These are phyloP conservation scores for Pseudogymnoascus sp. DNA, from an alignment of 2,329 filamentous ascomycete species.

Conservation along the genomic window DNA sequence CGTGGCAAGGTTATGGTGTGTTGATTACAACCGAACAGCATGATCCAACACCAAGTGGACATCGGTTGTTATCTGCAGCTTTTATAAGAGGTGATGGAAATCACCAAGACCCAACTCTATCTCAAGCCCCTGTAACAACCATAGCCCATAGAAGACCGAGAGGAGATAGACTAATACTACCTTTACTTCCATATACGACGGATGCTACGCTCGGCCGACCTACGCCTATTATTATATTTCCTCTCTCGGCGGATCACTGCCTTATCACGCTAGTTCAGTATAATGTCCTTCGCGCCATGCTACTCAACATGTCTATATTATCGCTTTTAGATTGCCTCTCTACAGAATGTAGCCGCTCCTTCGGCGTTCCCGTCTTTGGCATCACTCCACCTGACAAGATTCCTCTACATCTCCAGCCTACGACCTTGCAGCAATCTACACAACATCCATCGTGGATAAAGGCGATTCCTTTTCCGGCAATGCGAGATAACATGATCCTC, in stretches of 20 bases:
- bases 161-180: background rate
- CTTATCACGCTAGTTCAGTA: slow-evolving; percentile 14
- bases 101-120: background rate
- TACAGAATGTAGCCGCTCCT: slow-evolving; percentile 5
- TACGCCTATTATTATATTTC: slow-evolving; percentile 10
- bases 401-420: slow-evolving; percentile 12
- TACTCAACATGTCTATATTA: slow-evolving; percentile 15
- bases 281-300: slow-evolving; percentile 16
- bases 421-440: slow-evolving; percentile 12
- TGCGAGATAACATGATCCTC: slow-evolving; percentile 16
- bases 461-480: slow-evolving; percentile 10
- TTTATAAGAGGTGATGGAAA: background rate
- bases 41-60: background rate
- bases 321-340: slow-evolving; percentile 9
- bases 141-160: background rate
- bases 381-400: background rate
- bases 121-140: background rate
- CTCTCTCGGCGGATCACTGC: slow-evolving; percentile 12
- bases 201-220: background rate
- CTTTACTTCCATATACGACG: background rate
- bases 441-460: slow-evolving; percentile 15
- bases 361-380: slow-evolving; percentile 1
- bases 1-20: background rate
- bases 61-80: background rate
- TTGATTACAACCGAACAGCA: background rate